These are phyloP conservation scores for Mycena maculata DNA, from an alignment of 768 basidiomycete genomes.

Conservation along the genomic window DNA sequence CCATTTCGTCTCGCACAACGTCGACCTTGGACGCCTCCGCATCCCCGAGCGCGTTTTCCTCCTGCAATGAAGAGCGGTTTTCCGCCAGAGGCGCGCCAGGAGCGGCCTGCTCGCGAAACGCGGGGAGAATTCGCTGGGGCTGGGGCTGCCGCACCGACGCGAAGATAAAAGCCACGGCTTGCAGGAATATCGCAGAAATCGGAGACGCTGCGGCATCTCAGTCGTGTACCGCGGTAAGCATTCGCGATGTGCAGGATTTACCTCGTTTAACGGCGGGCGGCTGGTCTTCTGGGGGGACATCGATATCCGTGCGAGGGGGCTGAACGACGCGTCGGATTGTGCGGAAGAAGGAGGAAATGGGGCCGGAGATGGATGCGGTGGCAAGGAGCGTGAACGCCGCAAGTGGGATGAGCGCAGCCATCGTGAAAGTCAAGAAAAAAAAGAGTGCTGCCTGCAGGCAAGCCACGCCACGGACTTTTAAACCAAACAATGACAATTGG, in stretches of 20 bases:
- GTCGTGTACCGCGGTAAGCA: background rate
- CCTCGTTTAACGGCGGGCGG: constrained; percentile 13
- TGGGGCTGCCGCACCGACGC: constrained; percentile 10
- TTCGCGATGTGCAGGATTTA: background rate
- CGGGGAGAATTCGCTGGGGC: constrained; percentile 3
- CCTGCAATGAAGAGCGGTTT: background rate
- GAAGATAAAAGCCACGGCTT: constrained; percentile 10
- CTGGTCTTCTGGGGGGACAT: constrained; percentile 2
- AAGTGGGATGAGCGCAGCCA: constrained; percentile 24
- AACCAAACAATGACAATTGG: background rate
- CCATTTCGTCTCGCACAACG: background rate
- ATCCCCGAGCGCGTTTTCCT: background rate
- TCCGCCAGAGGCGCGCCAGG: background rate
- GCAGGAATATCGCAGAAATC: background rate
- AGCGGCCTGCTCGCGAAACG: background rate
- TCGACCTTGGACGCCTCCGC: background rate
- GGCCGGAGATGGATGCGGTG: constrained; percentile 22
- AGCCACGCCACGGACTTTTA: too few species aligned
- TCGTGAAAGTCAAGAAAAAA: constrained; percentile 20
- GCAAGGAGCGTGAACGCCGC: constrained; percentile 30
- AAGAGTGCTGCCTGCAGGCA: constrained; percentile 24
- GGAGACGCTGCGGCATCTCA: background rate
- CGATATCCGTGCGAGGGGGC: background rate
- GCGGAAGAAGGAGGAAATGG: constrained; percentile 20
- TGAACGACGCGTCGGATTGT: constrained; percentile 30